A percentile compares a stretch with the other conserved stretches of the same genome.
phyloP scores from a whole-genome alignment of 1,284 basidiomycete species.

The Austroboletus niveus region DNA sequence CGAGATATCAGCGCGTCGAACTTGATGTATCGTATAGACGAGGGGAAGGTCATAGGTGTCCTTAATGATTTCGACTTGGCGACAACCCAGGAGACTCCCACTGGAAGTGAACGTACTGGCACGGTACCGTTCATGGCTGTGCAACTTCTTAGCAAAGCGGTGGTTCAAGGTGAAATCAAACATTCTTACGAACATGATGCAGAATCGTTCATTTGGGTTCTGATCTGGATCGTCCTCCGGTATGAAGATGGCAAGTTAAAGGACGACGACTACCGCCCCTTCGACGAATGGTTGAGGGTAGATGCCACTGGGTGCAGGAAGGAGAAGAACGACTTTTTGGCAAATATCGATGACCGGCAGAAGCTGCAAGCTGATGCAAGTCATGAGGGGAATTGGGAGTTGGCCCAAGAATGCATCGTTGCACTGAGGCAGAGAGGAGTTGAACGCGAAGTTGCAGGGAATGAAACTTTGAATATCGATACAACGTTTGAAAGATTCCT shows the following conservation, averaged over 20 bases:
- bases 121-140: slow-evolving; percentile 11
- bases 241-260: slow-evolving; percentile 8
- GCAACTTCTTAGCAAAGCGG: slow-evolving; percentile 17
- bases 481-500: too few species aligned
- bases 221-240: neutral
- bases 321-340: neutral
- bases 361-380: too few species aligned
- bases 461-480: too few species aligned
- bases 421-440: too few species aligned
- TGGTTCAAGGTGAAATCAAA: too few species aligned
- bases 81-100: neutral
- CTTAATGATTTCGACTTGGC: slow-evolving; percentile 34
- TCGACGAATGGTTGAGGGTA: neutral
- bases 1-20: slow-evolving; percentile 33
- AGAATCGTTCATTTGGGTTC: too few species aligned
- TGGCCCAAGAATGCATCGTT: too few species aligned
- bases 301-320: neutral
- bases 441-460: too few species aligned
- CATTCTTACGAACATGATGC: too few species aligned
- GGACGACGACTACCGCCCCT: neutral
- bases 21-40: slow-evolving; percentile 27
- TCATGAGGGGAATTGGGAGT: too few species aligned
- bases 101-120: too few species aligned
- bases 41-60: neutral
- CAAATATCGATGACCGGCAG: too few species aligned